These are phyloP conservation scores for Geotrichum fermentans DNA, from an alignment of 1,139 yeast genomes.

Conservation along the genomic window DNA sequence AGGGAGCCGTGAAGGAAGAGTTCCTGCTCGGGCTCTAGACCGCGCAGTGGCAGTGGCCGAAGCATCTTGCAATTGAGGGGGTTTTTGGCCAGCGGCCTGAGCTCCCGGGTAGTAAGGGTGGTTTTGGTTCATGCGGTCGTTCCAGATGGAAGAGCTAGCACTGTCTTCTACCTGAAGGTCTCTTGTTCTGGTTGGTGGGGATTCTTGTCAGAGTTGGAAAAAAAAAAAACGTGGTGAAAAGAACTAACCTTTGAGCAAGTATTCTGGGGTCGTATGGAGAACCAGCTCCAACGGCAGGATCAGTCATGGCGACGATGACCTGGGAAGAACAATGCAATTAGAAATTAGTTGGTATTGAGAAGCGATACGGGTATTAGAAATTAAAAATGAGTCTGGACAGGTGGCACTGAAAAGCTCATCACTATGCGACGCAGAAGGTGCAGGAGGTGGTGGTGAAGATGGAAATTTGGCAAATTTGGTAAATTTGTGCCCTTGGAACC, in stretches of 20 bases:
- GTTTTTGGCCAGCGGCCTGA: background rate
- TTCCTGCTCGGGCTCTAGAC: conserved; percentile 42
- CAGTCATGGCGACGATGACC: conserved; percentile 7
- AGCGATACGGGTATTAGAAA: background rate
- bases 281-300: conserved; percentile 20
- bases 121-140: conserved; percentile 14
- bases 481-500: no score
- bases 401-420: background rate
- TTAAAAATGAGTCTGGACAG: no score
- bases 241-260: conserved; percentile 10
- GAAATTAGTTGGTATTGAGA: conserved; percentile 1
- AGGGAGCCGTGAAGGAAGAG: conserved; percentile 42
- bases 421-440: background rate
- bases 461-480: no score
- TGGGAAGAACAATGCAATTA: background rate
- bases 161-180: conserved; percentile 13
- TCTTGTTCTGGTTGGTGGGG: conserved; percentile 13
- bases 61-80: conserved; percentile 5
- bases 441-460: conserved; percentile 1
- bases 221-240: background rate
- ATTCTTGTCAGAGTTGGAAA: background rate
- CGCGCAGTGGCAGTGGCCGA: conserved; percentile 4
- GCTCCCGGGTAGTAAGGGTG: conserved; percentile 3
- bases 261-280: conserved; percentile 17
- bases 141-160: conserved; percentile 12